phyloP scores from a whole-genome alignment of 2,329 filamentous ascomycete genomes.

The Cercospora brassicicola region DNA sequence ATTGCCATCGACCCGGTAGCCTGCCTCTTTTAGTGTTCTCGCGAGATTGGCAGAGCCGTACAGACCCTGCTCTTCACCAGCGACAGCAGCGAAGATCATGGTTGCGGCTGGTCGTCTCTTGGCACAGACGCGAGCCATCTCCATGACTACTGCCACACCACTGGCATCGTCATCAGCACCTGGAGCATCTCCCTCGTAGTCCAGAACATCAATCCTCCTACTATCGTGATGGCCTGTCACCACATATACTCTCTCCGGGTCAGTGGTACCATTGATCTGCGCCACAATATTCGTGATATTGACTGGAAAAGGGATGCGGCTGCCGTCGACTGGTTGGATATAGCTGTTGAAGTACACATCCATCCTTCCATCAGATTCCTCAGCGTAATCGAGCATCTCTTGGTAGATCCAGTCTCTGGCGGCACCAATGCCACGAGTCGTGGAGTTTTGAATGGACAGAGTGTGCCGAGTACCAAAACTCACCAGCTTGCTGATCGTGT shows the following conservation, averaged over 20 bases:
- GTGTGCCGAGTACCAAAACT: conserved; percentile 61
- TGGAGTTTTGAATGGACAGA: conserved; percentile 54
- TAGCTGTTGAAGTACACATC: conserved; percentile 54
- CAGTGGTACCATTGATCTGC: conserved; percentile 52
- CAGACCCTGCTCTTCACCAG: conserved; percentile 59
- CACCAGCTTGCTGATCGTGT: conserved; percentile 55
- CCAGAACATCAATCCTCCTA: conserved; percentile 52
- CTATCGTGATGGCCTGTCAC: conserved; percentile 60
- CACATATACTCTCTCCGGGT: conserved; percentile 54
- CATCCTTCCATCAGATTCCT: conserved; percentile 52
- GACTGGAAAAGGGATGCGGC: conserved; percentile 53
- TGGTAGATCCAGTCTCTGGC: conserved; percentile 58
- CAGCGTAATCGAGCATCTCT: conserved; percentile 53
- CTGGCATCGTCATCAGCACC: conserved; percentile 61
- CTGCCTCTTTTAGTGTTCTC: conserved; percentile 53
- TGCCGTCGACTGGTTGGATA: conserved; percentile 49
- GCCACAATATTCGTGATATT: conserved; percentile 57
- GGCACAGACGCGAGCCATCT: conserved; percentile 56
- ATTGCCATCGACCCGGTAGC: conserved; percentile 58
- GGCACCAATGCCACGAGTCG: conserved; percentile 56
- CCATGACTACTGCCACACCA: conserved; percentile 57
- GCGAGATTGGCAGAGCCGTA: conserved; percentile 56
- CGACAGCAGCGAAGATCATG: conserved; percentile 58
- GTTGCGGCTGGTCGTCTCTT: conserved; percentile 51
- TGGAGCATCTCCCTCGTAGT: conserved; percentile 56